phyloP scores from a whole-genome alignment of 2,329 filamentous ascomycete species.

The Fusarium vanettenii region DNA sequence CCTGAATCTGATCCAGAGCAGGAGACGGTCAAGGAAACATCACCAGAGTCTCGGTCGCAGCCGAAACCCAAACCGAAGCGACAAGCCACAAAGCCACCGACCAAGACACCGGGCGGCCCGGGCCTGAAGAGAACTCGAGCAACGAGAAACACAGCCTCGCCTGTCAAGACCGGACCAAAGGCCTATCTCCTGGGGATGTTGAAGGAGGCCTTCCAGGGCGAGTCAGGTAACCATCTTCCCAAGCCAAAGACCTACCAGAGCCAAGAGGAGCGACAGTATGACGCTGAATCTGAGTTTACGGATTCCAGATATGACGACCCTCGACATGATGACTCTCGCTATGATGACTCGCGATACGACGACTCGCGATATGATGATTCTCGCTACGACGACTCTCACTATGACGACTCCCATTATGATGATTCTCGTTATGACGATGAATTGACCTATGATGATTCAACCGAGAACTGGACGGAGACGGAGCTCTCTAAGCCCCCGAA shows the following conservation, averaged over 20 bases:
- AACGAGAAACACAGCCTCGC: slow-evolving; percentile 62
- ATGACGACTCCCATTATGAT: slow-evolving; percentile 27
- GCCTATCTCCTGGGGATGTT: slow-evolving; percentile 68
- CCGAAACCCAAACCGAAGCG: slow-evolving; percentile 34
- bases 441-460: slow-evolving; percentile 32
- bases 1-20: slow-evolving; percentile 4
- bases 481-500: slow-evolving; percentile 35
- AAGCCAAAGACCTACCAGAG: slow-evolving; percentile 62
- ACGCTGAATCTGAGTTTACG: slow-evolving; percentile 38
- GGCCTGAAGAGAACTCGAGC: slow-evolving; percentile 67
- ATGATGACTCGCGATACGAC: slow-evolving; percentile 25
- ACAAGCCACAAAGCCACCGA: slow-evolving; percentile 30
- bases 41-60: slow-evolving; percentile 16
- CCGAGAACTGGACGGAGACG: slow-evolving; percentile 43
- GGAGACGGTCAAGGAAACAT: slow-evolving; percentile 22
- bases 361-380: slow-evolving; percentile 29
- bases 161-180: slow-evolving; percentile 59
- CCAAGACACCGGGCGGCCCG: slow-evolving; percentile 43
- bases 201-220: slow-evolving; percentile 71
- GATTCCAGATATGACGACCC: slow-evolving; percentile 36
- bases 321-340: slow-evolving; percentile 25
- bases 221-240: slow-evolving; percentile 62
- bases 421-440: slow-evolving; percentile 38
- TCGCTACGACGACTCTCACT: slow-evolving; percentile 29
- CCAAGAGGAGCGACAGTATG: slow-evolving; percentile 54